These are phyloP conservation scores for Zelopaecilomyces penicillatus DNA, from an alignment of 2,329 filamentous ascomycete genomes.

Conservation along the genomic window DNA sequence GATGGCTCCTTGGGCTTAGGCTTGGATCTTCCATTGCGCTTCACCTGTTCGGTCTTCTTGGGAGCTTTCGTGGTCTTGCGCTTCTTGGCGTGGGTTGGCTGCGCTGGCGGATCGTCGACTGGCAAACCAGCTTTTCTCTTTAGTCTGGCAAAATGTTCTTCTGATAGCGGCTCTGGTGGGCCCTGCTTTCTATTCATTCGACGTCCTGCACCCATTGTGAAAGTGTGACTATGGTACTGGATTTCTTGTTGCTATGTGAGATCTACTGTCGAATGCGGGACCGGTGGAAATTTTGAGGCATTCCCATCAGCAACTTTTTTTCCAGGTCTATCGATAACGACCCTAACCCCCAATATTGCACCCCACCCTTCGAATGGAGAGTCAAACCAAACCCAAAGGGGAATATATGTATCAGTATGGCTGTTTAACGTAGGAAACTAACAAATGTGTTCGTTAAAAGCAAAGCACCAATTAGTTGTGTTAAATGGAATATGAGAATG, in stretches of 20 bases:
- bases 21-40: conserved; percentile 16
- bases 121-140: conserved; percentile 79
- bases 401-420: too few species aligned
- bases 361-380: too few species aligned
- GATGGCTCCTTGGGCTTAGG: conserved; percentile 8
- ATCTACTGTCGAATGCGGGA: neutral
- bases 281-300: conserved; percentile 1
- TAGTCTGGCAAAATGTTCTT: conserved; percentile 65
- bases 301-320: conserved; percentile 11
- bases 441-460: too few species aligned
- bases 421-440: too few species aligned
- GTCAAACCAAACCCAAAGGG: too few species aligned
- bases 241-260: neutral
- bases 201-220: conserved; percentile 76
- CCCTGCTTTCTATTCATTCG: conserved; percentile 91
- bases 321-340: conserved; percentile 9
- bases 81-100: conserved; percentile 52
- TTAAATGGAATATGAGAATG: too few species aligned
- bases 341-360: neutral
- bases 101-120: conserved; percentile 46
- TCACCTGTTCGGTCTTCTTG: conserved; percentile 24
- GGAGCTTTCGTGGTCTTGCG: conserved; percentile 25
- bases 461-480: too few species aligned
- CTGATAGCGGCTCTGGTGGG: conserved; percentile 71
- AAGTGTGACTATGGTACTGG: neutral